These are phyloP conservation scores for Nitzschia sp. DNA, from an alignment of 108 stramenopile genomes.

Conservation along the genomic window DNA sequence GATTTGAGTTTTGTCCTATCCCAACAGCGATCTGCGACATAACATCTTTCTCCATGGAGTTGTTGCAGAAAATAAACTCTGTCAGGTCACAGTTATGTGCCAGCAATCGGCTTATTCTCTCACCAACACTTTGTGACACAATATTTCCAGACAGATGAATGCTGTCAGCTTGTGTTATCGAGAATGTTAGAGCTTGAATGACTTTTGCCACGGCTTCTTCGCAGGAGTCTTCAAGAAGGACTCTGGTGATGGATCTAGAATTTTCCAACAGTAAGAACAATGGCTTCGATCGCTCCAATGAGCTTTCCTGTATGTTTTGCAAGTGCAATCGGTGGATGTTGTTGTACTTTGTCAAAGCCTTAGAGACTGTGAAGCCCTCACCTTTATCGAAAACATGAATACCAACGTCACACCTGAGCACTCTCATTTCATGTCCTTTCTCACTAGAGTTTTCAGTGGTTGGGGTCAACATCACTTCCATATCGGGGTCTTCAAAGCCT, in stretches of 20 bases:
- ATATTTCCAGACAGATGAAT: constrained; percentile 20
- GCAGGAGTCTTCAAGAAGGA: constrained; percentile 24
- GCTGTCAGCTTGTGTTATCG: background rate
- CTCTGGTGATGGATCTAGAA: constrained; percentile 3
- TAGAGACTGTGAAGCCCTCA: constrained; percentile 9
- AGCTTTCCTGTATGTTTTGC: constrained; percentile 11
- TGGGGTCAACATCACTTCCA: too few relatives aligned
- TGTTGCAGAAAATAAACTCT: constrained; percentile 28
- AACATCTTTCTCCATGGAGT: constrained; percentile 10
- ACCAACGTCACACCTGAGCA: too few relatives aligned
- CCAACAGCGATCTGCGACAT: constrained; percentile 18
- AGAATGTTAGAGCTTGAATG: constrained; percentile 2
- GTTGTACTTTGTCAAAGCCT: constrained; percentile 12
- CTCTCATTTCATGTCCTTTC: too few relatives aligned
- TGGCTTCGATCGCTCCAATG: background rate
- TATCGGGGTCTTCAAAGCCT: too few relatives aligned
- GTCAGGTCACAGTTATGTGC: constrained; percentile 10
- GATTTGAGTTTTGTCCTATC: constrained; percentile 14
- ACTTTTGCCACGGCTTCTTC: constrained; percentile 17
- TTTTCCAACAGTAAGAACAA: constrained; percentile 4
- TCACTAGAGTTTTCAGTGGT: too few relatives aligned
- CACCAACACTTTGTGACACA: background rate
- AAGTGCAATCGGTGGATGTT: constrained; percentile 11
- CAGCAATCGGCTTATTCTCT: constrained; percentile 19
- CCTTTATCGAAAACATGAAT: constrained; percentile 9